A percentile compares a stretch with the other conserved stretches of the same genome.
These are phyloP conservation scores for Dryas octopetala DNA, from an alignment of 306 rosid genomes.

Conservation along the genomic window DNA sequence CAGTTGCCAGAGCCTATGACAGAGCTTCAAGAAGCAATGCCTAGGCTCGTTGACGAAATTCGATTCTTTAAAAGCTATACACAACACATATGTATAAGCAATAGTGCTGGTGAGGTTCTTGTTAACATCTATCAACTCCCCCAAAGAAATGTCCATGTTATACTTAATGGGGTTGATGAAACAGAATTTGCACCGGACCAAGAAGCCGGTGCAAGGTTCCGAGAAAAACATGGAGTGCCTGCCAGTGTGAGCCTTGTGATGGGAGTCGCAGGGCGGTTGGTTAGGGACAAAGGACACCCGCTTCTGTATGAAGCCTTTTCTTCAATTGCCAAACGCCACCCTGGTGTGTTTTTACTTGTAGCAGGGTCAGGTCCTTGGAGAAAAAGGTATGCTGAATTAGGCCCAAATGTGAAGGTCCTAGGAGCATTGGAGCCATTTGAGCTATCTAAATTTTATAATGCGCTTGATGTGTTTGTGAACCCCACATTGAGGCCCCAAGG, in stretches of 20 bases:
- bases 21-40: constrained; percentile 33
- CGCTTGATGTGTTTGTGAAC: constrained; percentile 31
- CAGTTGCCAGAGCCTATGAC: not conserved
- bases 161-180: constrained; percentile 32
- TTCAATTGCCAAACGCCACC: constrained; percentile 19
- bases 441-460: constrained; percentile 27
- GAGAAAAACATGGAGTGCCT: constrained; percentile 19
- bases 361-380: constrained; percentile 35
- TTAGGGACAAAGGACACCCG: constrained; percentile 33
- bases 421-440: constrained; percentile 27
- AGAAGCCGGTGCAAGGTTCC: constrained; percentile 19
- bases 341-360: constrained; percentile 17
- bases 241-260: constrained; percentile 29
- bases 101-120: constrained; percentile 29
- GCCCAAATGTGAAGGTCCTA: constrained; percentile 32
- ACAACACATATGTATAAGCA: constrained; percentile 29
- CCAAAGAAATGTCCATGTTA: constrained; percentile 30
- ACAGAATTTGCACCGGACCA: constrained; percentile 16
- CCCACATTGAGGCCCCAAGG: constrained; percentile 38
- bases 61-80: constrained; percentile 26
- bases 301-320: constrained; percentile 31
- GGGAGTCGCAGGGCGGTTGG: constrained; percentile 36
- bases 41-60: constrained; percentile 27
- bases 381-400: constrained; percentile 31
- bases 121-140: constrained; percentile 29